A percentile compares a stretch with the other conserved stretches of the same genome.
phyloP scores from a whole-genome alignment of 1,139 yeast species.

The Trichomonascaceae sp. region DNA sequence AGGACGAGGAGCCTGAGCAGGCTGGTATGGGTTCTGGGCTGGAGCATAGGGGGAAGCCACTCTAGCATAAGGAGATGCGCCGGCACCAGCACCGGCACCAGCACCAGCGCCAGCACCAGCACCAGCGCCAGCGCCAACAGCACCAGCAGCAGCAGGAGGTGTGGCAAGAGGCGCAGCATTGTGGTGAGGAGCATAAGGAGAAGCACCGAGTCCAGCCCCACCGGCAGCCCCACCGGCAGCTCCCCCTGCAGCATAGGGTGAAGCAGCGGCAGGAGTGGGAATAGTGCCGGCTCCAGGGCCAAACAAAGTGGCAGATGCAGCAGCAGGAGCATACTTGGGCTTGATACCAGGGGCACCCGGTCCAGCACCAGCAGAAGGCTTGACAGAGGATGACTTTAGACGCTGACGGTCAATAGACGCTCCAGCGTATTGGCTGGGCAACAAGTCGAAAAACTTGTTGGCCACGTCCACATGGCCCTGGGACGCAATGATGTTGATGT shows the following conservation, averaged over 20 bases:
- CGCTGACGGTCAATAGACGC: conserved; percentile 65
- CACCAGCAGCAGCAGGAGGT: conserved; percentile 6
- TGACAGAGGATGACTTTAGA: conserved; percentile 29
- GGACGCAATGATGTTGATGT: conserved; percentile 66
- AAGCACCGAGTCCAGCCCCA: no score
- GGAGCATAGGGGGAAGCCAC: conserved; percentile 4
- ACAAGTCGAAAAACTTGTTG: conserved; percentile 46
- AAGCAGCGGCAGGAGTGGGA: conserved; percentile 7
- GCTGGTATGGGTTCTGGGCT: conserved; percentile 7
- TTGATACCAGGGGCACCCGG: conserved; percentile 6
- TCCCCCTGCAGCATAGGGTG: conserved; percentile 8
- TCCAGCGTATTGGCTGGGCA: conserved; percentile 54
- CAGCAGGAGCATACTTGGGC: conserved; percentile 2
- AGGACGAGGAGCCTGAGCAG: conserved; percentile 11
- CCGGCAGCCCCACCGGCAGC: conserved; percentile 6
- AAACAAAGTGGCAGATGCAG: conserved; percentile 5
- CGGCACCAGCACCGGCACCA: no score
- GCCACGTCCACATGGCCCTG: conserved; percentile 82
- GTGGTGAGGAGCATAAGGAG: no score
- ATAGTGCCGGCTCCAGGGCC: no score
- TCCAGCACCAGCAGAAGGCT: conserved; percentile 42
- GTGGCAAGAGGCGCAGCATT: no score
- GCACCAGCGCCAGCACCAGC: conserved; percentile 5
- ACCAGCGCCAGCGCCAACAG: conserved; percentile 7
- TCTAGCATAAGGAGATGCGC: conserved; percentile 7